phyloP scores from a whole-genome alignment of 2,329 filamentous ascomycete genomes.

The Aspergillus sp. region DNA sequence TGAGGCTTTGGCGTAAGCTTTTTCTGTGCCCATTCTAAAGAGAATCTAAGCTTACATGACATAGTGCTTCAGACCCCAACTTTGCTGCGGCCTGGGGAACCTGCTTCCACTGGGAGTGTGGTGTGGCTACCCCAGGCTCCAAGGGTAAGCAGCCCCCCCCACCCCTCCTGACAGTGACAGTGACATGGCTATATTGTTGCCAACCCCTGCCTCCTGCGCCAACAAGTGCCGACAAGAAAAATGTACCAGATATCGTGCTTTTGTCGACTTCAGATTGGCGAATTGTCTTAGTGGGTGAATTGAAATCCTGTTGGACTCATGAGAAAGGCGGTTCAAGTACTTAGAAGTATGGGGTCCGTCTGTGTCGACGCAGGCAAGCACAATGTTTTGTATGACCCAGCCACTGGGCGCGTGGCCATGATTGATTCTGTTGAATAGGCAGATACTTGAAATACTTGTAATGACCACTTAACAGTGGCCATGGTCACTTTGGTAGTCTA shows the following conservation, averaged over 20 bases:
- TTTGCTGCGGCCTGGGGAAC: background rate
- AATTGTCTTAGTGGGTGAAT: background rate
- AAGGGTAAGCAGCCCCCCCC: no score
- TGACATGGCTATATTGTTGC: no score
- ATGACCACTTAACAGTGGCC: no score
- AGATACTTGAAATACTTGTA: no score
- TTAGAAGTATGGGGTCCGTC: background rate
- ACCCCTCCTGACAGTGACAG: no score
- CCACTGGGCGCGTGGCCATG: background rate
- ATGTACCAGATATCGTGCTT: background rate
- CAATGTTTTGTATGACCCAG: background rate
- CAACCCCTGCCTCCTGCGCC: no score
- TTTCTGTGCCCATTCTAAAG: background rate
- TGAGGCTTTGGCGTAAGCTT: background rate
- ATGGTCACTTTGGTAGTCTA: no score
- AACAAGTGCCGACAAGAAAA: no score
- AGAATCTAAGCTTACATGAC: background rate
- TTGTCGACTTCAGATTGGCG: background rate
- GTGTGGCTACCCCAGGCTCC: no score
- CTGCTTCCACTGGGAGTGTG: no score
- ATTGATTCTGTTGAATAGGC: no score
- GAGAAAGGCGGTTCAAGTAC: background rate
- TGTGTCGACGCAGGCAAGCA: background rate
- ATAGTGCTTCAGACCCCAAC: background rate
- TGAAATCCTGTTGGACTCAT: background rate